Evolutionary conservation across 2,329 filamentous ascomycete species (phyloP), one percentile per base, ranked within the genome.

Genomic region (Neofusicoccum sp.): DNA sequence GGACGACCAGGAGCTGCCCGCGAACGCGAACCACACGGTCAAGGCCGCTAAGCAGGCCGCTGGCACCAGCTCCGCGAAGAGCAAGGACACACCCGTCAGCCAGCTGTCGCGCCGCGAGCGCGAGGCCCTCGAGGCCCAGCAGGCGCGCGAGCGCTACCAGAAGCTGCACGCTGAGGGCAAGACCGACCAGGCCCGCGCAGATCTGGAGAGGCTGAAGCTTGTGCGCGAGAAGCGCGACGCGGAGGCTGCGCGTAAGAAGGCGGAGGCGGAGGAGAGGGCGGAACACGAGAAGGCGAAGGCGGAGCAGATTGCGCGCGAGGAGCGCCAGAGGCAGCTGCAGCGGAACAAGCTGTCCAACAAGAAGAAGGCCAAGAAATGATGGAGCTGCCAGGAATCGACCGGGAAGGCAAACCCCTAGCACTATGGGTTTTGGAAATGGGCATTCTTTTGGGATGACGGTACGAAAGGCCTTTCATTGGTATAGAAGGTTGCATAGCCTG

Each of bases 91-190:
- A 24, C 73, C 76, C 9, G 65, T 75, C n/a, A 74, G 73, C 28
- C 84, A 89, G 71, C 76, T 90, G 48, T 87, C 84, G 38, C 81
- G 88, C 53, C 82, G 86, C 31, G 88, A 90, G 79, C 79, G 87
- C 20, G 88, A 98, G 79, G 90, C 93, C 2, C 71, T 95, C 34
- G 89, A 96, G 78, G 93, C 93, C 1, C 88, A 89, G 64, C 89
- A 93, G 73, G 91, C 91, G 31, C 93, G 92, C 75, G 93, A 96
- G 80, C 84, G 87, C 67, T 97, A 96, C 72, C 85, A 91, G 81
- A 96, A 96, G 78, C 76, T 97, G 69, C 93, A 97, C 71, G 90
- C 92, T 61, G 89, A 92, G 71, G 93, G 93, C 70, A 98, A 98
- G 86, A 98, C 95, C 45, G 95, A 99, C 63, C 90, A 97, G 82